Percentiles rank a stretch among this genome's conserved stretches.
Conservation (phyloP, 345 rosid species). For the Dovyalis caffra region DNA sequence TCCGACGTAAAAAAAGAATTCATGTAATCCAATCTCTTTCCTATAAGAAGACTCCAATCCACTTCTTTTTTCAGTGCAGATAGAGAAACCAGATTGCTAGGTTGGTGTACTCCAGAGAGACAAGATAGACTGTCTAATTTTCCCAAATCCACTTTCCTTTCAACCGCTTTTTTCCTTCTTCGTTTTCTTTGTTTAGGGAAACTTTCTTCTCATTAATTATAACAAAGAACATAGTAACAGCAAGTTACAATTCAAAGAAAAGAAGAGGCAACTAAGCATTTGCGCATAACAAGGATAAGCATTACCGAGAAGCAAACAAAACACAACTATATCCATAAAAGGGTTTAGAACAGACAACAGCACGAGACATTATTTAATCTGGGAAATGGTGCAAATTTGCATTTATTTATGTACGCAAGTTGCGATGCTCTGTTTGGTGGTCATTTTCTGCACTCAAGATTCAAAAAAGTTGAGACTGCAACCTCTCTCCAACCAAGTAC, state of each 20-base stretch:
- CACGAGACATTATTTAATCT: not conserved
- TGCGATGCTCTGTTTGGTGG: not conserved
- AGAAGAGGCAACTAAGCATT: not conserved
- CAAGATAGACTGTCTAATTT: too few species aligned
- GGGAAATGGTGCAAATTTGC: not conserved
- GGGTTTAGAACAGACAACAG: not conserved
- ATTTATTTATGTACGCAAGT: constrained; percentile 18
- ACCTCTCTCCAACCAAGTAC: not conserved
- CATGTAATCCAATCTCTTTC: too few species aligned
- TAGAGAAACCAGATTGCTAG: not conserved
- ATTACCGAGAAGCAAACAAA: not conserved
- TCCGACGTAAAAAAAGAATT: too few species aligned
- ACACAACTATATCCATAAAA: not conserved
- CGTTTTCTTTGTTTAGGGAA: too few species aligned
- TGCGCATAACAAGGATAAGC: not conserved
- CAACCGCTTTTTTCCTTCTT: too few species aligned
- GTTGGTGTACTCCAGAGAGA: not conserved
- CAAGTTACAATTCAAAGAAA: not conserved
- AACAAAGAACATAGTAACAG: not conserved
- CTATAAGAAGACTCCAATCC: not conserved
- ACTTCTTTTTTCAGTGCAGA: not conserved
- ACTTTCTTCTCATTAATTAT: not conserved
- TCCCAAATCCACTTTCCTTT: too few species aligned
- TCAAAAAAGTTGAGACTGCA: not conserved
- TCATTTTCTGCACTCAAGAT: not conserved